Base-by-base conservation (phyloP, 1,139 yeast genomes). In the Hyphopichia khmerensis region DNA sequence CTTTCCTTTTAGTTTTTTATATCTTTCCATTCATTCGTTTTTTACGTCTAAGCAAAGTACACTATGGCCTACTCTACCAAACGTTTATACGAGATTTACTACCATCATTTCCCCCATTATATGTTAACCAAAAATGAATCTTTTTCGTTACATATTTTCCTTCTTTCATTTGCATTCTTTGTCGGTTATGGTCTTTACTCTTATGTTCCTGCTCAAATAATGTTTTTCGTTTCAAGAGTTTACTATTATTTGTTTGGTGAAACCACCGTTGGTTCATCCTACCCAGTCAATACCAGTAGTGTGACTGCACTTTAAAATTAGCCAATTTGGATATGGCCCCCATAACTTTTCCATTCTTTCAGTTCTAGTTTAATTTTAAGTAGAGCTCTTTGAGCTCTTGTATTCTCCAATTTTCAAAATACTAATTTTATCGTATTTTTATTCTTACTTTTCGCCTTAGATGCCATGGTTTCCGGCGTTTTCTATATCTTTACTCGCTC, bases 111-210 rank as follows among this genome's bases (percentile, higher is more conserved):
- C 45, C 76, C 76, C 18, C 64, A 59, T 44, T 56, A 54, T 43
- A 70, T 70, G 75, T 63, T 70, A 57, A 70, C 75, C 18, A 50
- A 51, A 36, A 53, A 60, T 9, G 76, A 70, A 53, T 53, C 65
- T n/a, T 40, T 60, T 33, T 44, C 65, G 16, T 56, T 69, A 40
- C 73, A 61, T 46, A 34, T 56, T 33, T 59, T 64, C 43, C 47
- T 67, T 39, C 53, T 67, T 36, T 56, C 67, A 35, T 67, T 68
- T 45, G 46, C 60, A 13, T 47, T 63, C 31, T 61, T 71, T 42
- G 57, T 69, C 19, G 62, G 65, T 7, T 71, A 67, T 51, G 74
- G 75, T n/a, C 40, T 70, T 36, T 68, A 64, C 50, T 57, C 62
- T 37, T 67, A 64, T 53, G 55, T 67, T 43, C 72, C 75, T 4